Percentiles rank a stretch among this genome's conserved stretches.
phyloP scores from a whole-genome alignment of 2,329 filamentous ascomycete genomes.

The Talaromyces sp. region DNA sequence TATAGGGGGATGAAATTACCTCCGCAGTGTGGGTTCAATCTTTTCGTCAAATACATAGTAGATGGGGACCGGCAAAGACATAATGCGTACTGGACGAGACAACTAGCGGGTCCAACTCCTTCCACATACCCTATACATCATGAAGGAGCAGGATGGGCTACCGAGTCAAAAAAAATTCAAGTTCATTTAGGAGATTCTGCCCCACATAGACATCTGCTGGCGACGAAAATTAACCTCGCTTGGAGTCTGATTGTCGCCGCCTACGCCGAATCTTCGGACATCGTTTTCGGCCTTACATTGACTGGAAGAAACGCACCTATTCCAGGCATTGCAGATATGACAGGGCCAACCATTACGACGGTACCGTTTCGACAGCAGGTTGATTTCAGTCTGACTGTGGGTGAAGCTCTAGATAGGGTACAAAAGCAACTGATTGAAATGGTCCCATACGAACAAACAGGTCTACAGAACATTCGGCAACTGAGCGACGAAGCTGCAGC shows the following conservation, averaged over 20 bases:
- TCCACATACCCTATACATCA: slow-evolving; percentile 47
- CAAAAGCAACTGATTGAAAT: slow-evolving; percentile 35
- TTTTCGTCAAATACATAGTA: slow-evolving; percentile 44
- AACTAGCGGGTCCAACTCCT: slow-evolving; percentile 45
- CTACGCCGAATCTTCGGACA: slow-evolving; percentile 33
- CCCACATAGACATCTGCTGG: slow-evolving; percentile 10
- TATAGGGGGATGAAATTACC: slow-evolving; percentile 21
- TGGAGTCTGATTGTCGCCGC: slow-evolving; percentile 34
- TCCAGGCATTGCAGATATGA: slow-evolving; percentile 37
- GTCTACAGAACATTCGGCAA: slow-evolving; percentile 48
- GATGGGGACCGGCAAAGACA: slow-evolving; percentile 34
- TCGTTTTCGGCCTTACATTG: slow-evolving; percentile 41
- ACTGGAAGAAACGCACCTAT: slow-evolving; percentile 40
- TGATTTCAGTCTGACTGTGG: slow-evolving; percentile 27
- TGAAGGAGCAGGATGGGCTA: slow-evolving; percentile 37
- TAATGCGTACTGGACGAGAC: slow-evolving; percentile 45
- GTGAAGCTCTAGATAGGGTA: slow-evolving; percentile 28
- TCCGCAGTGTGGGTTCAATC: slow-evolving; percentile 36
- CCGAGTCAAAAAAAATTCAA: slow-evolving; percentile 1
- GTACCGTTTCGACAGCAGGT: slow-evolving; percentile 37
- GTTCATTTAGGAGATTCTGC: background rate
- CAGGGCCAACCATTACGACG: slow-evolving; percentile 42
- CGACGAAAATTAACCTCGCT: slow-evolving; percentile 30
- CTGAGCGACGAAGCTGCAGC: slow-evolving; percentile 37
- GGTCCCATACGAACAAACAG: slow-evolving; percentile 49